Evolutionary conservation across 257 asterid species (phyloP).

Genomic region (Capsicum baccatum): DNA sequence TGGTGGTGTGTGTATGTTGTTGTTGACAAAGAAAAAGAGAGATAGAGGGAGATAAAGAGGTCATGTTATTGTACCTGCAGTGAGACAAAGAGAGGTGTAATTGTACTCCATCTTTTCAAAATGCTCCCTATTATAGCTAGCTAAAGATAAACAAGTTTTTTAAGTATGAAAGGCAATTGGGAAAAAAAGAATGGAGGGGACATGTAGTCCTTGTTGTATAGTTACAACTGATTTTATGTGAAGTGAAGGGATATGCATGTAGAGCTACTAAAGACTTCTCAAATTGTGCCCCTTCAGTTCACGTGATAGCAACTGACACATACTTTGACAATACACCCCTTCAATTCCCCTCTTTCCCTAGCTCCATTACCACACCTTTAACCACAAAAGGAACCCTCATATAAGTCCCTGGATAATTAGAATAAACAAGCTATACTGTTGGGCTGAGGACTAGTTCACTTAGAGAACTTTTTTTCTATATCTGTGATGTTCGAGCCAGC

Average conservation of each 20-base stretch:
- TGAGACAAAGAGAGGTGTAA: conserved; percentile 19
- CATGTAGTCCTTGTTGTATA: neutral
- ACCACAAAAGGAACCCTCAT: neutral
- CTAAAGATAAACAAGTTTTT: neutral
- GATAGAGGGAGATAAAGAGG: neutral
- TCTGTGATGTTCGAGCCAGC: too few species aligned
- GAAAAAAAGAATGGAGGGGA: neutral
- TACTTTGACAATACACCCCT: conserved; percentile 15
- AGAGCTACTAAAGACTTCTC: neutral
- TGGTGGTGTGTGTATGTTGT: conserved; percentile 20
- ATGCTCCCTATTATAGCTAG: neutral
- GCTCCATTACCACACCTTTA: neutral
- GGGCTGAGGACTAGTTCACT: too few species aligned
- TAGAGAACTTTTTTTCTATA: too few species aligned
- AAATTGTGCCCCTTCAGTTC: conserved; percentile 7
- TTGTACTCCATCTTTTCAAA: conserved; percentile 11
- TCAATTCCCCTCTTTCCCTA: neutral
- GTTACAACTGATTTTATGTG: conserved; percentile 3
- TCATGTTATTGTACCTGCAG: neutral
- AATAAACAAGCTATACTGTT: neutral
- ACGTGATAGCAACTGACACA: conserved; percentile 27
- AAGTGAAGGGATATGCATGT: neutral
- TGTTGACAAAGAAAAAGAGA: conserved; percentile 1
- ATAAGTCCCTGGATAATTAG: neutral
- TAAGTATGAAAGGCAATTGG: neutral